Evolutionary conservation across 139 green algal genomes (phyloP), one percentile per base, ranked within the genome.

Genomic region (Micractinium sp.): DNA sequence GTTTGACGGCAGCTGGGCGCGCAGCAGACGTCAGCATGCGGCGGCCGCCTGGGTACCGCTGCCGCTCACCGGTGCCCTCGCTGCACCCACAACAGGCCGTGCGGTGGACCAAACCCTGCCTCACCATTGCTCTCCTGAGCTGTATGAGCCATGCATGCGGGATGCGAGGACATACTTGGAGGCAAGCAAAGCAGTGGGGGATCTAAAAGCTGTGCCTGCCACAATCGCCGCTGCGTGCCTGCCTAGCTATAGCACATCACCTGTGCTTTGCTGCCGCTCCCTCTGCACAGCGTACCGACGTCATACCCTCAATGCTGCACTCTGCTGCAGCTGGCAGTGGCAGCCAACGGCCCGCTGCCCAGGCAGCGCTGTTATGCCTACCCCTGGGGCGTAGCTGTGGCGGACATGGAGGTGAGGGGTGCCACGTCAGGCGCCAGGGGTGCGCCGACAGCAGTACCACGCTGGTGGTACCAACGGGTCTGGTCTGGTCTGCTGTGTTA

Each of bases 321-420:
- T 12, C 9, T 18, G 16, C 60, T 86, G 60, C 83, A 86, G 61
- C 86, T 86, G 80, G 86, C 86, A 9, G 79, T 36, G 36, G 41
- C 38, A 3, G 77, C 61, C 27, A 90, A 90, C 31, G 86, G 86
- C 16, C 86, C 77, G 77, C 86, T 90, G 77, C 86, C 86, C 12
- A 22, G 4, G 19, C 0, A 53, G 27, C 86, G 77, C 20, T 61
- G 38, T 3, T 80, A 67, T 15, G 36, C 35, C 3, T 90, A 90
- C 63, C 86, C 86, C 23, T 90, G 86, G 86, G 86, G 77, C 38
- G 36, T 90, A 0, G 86, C 77, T 3, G 16, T 90, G 86, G 35
- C 15, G 38, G 85, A 88, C 71, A 88, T 88, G 75, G 23, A 82
- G 73, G 73, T 76, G 33, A 18, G 73, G 1, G 5, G 41, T 5